A percentile compares a stretch with the other conserved stretches of the same genome.
Evolutionary conservation across 768 basidiomycete genomes (phyloP).

Genomic region (Mrakia frigida): DNA sequence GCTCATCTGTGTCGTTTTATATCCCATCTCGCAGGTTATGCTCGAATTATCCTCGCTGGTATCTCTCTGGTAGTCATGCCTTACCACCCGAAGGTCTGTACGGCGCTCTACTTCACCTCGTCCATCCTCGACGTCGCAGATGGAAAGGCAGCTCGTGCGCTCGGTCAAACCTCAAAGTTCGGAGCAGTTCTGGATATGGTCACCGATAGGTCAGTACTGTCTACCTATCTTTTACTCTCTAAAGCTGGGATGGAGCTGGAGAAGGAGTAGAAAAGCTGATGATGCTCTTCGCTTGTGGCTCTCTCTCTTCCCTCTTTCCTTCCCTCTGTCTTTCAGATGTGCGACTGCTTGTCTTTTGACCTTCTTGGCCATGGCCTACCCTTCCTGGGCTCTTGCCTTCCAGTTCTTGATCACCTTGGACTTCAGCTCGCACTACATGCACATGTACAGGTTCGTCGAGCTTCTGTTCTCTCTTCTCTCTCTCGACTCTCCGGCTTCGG

Average conservation of each 20-base stretch:
- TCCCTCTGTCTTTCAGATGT: conserved; percentile 56
- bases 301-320: neutral
- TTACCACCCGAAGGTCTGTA: conserved; percentile 88
- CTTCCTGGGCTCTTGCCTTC: conserved; percentile 74
- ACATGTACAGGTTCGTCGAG: conserved; percentile 89
- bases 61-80: conserved; percentile 88
- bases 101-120: conserved; percentile 78
- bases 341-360: conserved; percentile 92
- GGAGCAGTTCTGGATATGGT: conserved; percentile 99
- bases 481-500: neutral
- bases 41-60: conserved; percentile 82
- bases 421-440: conserved; percentile 98
- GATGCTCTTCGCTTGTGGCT: conserved; percentile 18
- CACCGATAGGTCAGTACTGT: conserved; percentile 68
- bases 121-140: conserved; percentile 93
- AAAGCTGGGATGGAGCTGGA: conserved; percentile 38
- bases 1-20: neutral
- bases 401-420: conserved; percentile 95
- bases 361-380: conserved; percentile 87
- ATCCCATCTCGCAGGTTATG: conserved; percentile 59
- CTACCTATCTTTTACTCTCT: neutral
- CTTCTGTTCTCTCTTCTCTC: too few relatives aligned
- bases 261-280: neutral
- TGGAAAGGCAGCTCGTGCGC: conserved; percentile 79
- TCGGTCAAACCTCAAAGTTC: conserved; percentile 90